phyloP scores from a whole-genome alignment of 345 rosid species.

The Eucalyptus cloeziana region DNA sequence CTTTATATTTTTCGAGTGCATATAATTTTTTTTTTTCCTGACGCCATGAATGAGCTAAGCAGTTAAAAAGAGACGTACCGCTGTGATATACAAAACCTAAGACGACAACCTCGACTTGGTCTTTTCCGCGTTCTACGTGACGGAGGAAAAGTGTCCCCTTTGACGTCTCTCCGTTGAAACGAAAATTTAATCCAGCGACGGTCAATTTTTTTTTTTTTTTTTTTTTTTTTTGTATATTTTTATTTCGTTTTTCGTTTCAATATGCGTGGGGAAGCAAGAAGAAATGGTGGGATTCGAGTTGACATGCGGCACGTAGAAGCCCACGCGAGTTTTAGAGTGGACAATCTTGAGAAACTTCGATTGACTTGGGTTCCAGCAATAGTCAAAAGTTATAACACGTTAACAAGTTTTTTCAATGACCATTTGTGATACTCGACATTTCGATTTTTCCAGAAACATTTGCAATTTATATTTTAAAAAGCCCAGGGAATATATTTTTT shows the following conservation, averaged over 20 bases:
- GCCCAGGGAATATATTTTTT: background rate
- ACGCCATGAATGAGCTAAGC: background rate
- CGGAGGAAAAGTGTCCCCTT: background rate
- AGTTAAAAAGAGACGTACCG: background rate
- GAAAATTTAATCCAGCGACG: background rate
- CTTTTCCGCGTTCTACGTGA: background rate
- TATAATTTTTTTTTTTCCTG: background rate
- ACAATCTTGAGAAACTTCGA: background rate
- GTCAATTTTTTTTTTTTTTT: background rate
- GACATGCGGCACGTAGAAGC: background rate
- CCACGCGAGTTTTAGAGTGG: background rate
- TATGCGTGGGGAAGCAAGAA: background rate
- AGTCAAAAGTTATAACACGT: rapidly evolving
- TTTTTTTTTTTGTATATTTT: background rate
- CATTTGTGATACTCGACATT: background rate
- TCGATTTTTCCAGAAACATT: background rate
- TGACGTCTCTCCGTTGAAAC: background rate
- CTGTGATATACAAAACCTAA: background rate
- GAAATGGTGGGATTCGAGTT: background rate
- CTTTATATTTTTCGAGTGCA: background rate
- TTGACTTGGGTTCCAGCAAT: background rate
- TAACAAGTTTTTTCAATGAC: background rate
- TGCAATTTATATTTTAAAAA: background rate
- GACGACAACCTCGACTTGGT: background rate
- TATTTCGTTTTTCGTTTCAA: background rate